Conservation (phyloP, 2,329 filamentous ascomycete species). For the Capronia epimyces region DNA sequence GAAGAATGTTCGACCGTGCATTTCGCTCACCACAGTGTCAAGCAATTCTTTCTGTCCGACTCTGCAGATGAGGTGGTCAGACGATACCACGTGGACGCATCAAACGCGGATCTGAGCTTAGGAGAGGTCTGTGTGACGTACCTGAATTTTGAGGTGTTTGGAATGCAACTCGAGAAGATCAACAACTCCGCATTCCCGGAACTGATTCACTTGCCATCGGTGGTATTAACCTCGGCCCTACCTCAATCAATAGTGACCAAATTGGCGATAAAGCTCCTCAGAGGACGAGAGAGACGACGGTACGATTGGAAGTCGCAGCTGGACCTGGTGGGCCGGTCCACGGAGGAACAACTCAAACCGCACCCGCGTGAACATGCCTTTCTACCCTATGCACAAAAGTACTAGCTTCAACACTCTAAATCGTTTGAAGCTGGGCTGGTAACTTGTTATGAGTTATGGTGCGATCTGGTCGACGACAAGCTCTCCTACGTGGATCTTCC, state of each 20-base stretch:
- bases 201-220: not conserved
- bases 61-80: not conserved
- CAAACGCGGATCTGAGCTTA: constrained; percentile 3
- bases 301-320: not conserved
- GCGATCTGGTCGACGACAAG: not conserved
- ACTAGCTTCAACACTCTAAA: constrained; percentile 9
- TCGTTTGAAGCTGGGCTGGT: not conserved
- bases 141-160: constrained; percentile 12
- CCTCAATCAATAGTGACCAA: not conserved
- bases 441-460: not conserved
- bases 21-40: constrained; percentile 17
- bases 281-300: not conserved
- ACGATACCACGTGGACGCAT: not conserved
- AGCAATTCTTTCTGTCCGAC: constrained; percentile 8
- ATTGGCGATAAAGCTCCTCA: constrained; percentile 7
- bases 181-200: not conserved
- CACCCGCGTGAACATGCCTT: not conserved
- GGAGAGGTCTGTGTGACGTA: constrained; percentile 18
- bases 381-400: constrained; percentile 5
- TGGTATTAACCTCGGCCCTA: not conserved
- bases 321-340: not conserved
- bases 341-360: not conserved
- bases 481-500: not conserved
- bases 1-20: constrained; percentile 22
- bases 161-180: constrained; percentile 4